Evolutionary conservation across 73 alveolate genomes (phyloP), one percentile per base, ranked within the genome.

Genomic region (Symbiodinium natans): DNA sequence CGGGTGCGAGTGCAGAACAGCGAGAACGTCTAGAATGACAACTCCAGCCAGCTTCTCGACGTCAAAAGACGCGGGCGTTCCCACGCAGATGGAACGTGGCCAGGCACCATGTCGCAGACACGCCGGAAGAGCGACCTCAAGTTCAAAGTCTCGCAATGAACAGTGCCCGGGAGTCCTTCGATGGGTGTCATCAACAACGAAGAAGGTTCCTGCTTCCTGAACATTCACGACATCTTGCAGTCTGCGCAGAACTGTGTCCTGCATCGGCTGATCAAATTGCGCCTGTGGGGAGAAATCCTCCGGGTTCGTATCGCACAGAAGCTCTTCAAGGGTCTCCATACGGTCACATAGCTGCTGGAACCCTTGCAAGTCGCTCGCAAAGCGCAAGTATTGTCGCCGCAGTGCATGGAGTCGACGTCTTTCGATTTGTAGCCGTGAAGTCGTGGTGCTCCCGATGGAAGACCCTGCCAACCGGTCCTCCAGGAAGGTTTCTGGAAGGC

Each of bases 21-120:
- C 41, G 63, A 86, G 41, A 36, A 52, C 83, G 94, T 86, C 94
- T 8, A 86, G 63, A 48, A 48, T 48, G 13, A 48, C 63, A 48
- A 48, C 19, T 48, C 63, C 63, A 23, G 63, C 19, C 63, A 48
- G 63, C 63, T 48, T 48, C 63, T 48, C 63, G 27, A 48, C 63
- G 63, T 48, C 63, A 2, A 48, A 48, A 48, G 63, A 48, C 19
- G 63, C 63, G 13, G 63, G 63, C 63, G 63, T 48, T 5, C 63
- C 63, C 63, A 48, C 63, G 63, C 63, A 48, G 63, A 48, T 5
- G 19, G 63, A 48, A 23, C 63, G 63, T 48, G 63, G 63, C 63
- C 63, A 48, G 63, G 63, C 19, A 48, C 27, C 63, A 48, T 48
- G 63, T 48, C 63, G 63, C 63, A 48, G 63, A 48, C 63, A 48